Base-by-base conservation (phyloP, 768 basidiomycete species). In the Lenzites betulinus region DNA sequence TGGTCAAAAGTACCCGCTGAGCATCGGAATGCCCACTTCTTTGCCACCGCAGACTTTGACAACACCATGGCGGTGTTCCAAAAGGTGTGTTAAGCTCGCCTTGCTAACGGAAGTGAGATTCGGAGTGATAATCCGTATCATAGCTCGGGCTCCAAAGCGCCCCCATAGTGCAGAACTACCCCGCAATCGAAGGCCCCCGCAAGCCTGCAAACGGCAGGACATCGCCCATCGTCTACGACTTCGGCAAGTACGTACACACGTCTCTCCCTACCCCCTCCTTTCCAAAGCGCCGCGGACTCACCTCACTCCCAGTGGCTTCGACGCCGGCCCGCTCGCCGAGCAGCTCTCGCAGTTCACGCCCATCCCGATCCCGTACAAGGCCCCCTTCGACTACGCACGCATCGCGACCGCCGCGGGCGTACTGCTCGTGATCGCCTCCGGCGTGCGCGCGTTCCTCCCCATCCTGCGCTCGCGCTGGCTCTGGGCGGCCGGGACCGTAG, bases 21-120 rank as follows among this genome's bases (percentile, higher is more conserved):
- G 22, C 75, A 89, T n/a, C 83, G 88, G 42, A 81, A 92, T 71
- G 77, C 79, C 56, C 95, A 98, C 74, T 95, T 98, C 83, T 99
- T 98, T 70, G 97, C 87, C 9, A 88, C 87, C 13, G 73, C 93
- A 30, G 97, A 99, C 74, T 98, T 97, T 70, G 85, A 91, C 68
- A 80, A 90, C 38, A 88, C 84, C 8, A 80, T 84, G 55, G 73
- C 77, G 1, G 81, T 93, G 44, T 99, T 96, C 78, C 87, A 91
- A 76, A 86, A 85, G 79, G 95, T 93, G 70, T 60, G 13, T 25
- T 2, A n/a, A 13, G 1, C 3, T 23, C 15, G 23, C 41, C 13
- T 7, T 18, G 11, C 12, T 13, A 11, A 9, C 20, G 18, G 46
- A 30, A 23, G 4, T 22, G 6, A 7, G 1, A 5, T 18, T 51